Evolutionary conservation across 140 eudicot species (phyloP).

Genomic region (Stevia rebaudiana): DNA sequence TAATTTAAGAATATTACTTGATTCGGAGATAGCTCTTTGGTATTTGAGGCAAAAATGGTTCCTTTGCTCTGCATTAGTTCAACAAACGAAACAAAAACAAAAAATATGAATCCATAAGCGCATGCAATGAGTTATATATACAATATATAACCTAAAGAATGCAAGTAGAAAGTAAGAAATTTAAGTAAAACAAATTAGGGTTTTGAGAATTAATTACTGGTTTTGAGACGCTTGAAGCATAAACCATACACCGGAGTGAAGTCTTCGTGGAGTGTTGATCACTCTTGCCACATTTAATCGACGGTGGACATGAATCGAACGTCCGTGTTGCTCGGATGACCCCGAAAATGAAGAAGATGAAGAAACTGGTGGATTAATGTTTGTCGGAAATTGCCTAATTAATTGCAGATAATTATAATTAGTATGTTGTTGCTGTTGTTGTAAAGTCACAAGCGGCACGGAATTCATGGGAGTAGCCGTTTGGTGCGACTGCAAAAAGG

Average conservation of each 20-base stretch:
- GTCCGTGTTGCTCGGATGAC: constrained; percentile 22
- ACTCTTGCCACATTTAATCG: constrained; percentile 38
- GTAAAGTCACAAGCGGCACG: constrained; percentile 16
- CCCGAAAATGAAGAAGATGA: constrained; percentile 30
- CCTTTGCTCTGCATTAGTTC: constrained; percentile 49
- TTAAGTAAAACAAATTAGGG: neutral
- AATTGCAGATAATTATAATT: constrained; percentile 27
- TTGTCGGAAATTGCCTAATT: constrained; percentile 33
- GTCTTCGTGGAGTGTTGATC: constrained; percentile 74
- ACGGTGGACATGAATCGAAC: constrained; percentile 29
- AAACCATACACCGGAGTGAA: constrained; percentile 83
- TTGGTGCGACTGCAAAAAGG: constrained; percentile 24
- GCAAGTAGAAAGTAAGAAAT: neutral
- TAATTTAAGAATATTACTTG: constrained; percentile 32
- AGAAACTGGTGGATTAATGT: constrained; percentile 19
- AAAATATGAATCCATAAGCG: neutral
- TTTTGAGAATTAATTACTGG: constrained; percentile 42
- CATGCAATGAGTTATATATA: constrained; percentile 3
- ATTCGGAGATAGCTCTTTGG: constrained; percentile 81
- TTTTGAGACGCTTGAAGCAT: constrained; percentile 59
- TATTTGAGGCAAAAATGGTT: constrained; percentile 84
- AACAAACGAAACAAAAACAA: neutral
- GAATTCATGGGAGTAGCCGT: constrained; percentile 16
- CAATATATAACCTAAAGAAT: neutral
- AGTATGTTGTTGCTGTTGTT: constrained; percentile 15